Conservation (phyloP, 2,329 filamentous ascomycete genomes). For the Elsinoe fawcettii region DNA sequence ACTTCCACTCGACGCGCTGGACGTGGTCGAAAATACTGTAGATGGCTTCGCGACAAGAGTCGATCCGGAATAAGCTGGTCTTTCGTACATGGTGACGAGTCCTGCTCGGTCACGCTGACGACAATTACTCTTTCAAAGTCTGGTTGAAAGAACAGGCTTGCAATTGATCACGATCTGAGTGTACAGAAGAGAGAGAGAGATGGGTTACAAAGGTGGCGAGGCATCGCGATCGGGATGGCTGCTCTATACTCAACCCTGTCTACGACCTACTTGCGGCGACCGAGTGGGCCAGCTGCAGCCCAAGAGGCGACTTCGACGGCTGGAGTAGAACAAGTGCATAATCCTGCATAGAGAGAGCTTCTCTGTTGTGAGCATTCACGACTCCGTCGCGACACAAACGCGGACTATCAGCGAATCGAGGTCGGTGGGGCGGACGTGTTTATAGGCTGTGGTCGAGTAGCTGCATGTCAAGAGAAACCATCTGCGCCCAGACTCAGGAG, state of each 20-base stretch:
- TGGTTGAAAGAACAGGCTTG: conserved; percentile 1
- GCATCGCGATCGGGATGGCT: conserved; percentile 19
- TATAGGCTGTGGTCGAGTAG: conserved; percentile 5
- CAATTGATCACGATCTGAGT: conserved; percentile 14
- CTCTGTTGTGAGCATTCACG: neutral
- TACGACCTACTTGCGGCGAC: conserved; percentile 4
- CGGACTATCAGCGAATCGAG: conserved; percentile 2
- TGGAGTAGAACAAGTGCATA: conserved; percentile 6
- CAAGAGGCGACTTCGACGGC: neutral
- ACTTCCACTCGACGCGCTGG: conserved; percentile 29
- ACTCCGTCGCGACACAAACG: conserved; percentile 4
- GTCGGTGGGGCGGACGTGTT: neutral
- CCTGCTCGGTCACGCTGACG: conserved; percentile 7
- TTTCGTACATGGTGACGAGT: conserved; percentile 8
- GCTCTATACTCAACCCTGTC: conserved; percentile 4
- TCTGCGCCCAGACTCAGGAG: neutral
- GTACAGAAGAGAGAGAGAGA: conserved; percentile 17
- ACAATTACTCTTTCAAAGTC: neutral
- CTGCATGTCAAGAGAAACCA: conserved; percentile 9
- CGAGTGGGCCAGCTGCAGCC: conserved; percentile 5
- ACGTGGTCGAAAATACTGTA: conserved; percentile 27
- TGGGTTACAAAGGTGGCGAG: conserved; percentile 17
- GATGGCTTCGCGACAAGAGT: conserved; percentile 29
- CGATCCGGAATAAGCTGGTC: conserved; percentile 11
- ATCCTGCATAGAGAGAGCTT: neutral